Base-by-base conservation (phyloP, 495 filamentous ascomycete genomes). In the Lasiosphaeria hispida region DNA sequence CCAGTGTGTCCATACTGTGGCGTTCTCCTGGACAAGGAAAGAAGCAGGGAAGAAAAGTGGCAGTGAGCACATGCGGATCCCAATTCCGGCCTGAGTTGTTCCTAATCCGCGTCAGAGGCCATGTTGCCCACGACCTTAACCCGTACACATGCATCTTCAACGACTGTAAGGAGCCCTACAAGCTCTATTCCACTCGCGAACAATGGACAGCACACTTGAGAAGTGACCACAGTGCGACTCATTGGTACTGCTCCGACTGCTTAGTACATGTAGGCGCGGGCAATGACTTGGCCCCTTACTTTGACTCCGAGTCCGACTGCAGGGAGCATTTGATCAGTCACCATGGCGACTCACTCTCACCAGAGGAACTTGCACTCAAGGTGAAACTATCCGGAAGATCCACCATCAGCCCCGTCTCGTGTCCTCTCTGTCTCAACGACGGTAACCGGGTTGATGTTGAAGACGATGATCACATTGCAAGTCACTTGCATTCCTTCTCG, bases 351-450 rank as follows among this genome's bases (percentile, higher is more conserved):
- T 17, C 1, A 1, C n/a, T 41, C 7, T 18, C 36, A 11, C 9
- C 15, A 17, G 13, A 41, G 0, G 50, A 53, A 13, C 10, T 53
- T 6, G 35, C 37, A 17, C 18, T 53, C 15, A 14, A 40, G 2
- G 5, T 53, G 7, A 19, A 37, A 14, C 35, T 53, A 6, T 18
- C 35, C 14, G 37, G 41, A 30, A 40, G 18, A 18, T 53, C 50
- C n/a, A 30, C 30, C n/a, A 53, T 53, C 15, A 1, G 9, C n/a
- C 50, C 35, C 9, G 18, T 30, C 1, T 53, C 50, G 3, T 53
- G 50, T 53, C 36, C 50, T 4, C 14, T 53, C 8, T 53, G 50
- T 39, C 48, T 52, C 13, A 10, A 18, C 34, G 34, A 52, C 34
- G 7, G n/a, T 7, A 37, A 52, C 13, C 1, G 4, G 19, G 30